Conservation (phyloP, 129 eudicot species). For the Centaurea solstitialis region DNA sequence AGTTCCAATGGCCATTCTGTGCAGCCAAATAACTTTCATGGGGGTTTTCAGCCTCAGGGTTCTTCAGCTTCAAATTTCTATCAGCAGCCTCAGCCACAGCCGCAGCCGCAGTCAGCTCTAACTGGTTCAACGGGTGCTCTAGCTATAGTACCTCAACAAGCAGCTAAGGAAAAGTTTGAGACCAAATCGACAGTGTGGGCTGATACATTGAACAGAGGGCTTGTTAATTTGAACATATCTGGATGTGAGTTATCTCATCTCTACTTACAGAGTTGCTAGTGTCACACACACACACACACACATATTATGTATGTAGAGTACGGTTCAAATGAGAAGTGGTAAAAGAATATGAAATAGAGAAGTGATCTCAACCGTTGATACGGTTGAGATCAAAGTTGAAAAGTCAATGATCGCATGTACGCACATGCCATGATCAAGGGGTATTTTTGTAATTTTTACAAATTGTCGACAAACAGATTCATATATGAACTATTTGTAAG, state of each 20-base stretch:
- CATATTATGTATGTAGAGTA: no score
- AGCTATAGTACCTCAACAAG: conserved; percentile 59
- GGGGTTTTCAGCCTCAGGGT: conserved; percentile 42
- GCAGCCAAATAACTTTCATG: conserved; percentile 40
- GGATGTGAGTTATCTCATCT: conserved; percentile 61
- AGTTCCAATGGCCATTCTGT: conserved; percentile 30
- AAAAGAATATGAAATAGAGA: no score
- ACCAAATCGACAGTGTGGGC: conserved; percentile 92
- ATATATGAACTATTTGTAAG: no score
- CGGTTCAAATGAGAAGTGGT: no score
- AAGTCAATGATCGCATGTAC: no score
- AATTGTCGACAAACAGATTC: no score
- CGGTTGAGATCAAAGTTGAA: no score
- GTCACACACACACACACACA: neutral
- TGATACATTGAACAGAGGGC: conserved; percentile 95
- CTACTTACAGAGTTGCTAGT: neutral
- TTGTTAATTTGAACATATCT: conserved; percentile 86
- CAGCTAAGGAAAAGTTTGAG: conserved; percentile 72
- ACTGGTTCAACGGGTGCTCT: conserved; percentile 51
- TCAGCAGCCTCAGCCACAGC: conserved; percentile 39
- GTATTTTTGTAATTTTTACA: no score
- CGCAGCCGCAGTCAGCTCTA: conserved; percentile 25
- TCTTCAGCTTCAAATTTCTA: conserved; percentile 37
- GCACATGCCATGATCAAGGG: no score
- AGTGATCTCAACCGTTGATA: no score